Base-by-base conservation (phyloP, 805 yeast genomes). In the Nakazawaea molendinolei region DNA sequence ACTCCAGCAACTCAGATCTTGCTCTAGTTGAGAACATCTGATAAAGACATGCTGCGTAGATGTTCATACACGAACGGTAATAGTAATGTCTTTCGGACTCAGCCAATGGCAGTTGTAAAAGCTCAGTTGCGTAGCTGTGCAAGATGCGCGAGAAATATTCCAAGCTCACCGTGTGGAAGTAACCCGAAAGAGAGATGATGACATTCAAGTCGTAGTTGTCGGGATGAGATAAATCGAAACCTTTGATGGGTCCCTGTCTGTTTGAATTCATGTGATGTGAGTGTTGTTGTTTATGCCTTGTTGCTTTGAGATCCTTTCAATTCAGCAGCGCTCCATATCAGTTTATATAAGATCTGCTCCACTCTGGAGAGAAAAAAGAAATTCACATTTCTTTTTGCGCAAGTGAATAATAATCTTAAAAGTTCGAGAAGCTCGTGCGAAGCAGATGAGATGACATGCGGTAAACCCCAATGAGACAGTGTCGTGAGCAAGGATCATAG, bases 51-150 rank as follows among this genome's bases (percentile, higher is more conserved):
- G 37, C 33, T 12, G 32, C 41, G 18, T 38, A 38, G 15, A 38
- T 25, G 28, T 38, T 38, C 41, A 38, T 38, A 33, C 41, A 38
- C 4, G 41, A 33, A 20, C 41, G 28, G 28, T 38, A 38, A 29
- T 38, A 38, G 14, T 24, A 33, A 30, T 38, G 41, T 14, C 21
- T 38, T 8, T 33, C 41, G 3, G 19, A 19, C 16, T 38, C 38
- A 18, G 41, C 38, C 8, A 38, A 29, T 3, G 16, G 9, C 28
- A 25, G 23, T 5, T 33, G 22, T 17, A 38, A 38, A 3, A 38
- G 19, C 10, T 33, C 37, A 5, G 38, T 33, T 9, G 38, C 27
- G 22, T 33, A 38, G 19, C 27, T 32, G 25, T 38, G 38, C 17
- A 38, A 30, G n/a, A 38, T 33, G 9, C 41, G 18, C 4, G 37